Evolutionary conservation across 768 basidiomycete species (phyloP).

Genomic region (Crepidotus variabilis): DNA sequence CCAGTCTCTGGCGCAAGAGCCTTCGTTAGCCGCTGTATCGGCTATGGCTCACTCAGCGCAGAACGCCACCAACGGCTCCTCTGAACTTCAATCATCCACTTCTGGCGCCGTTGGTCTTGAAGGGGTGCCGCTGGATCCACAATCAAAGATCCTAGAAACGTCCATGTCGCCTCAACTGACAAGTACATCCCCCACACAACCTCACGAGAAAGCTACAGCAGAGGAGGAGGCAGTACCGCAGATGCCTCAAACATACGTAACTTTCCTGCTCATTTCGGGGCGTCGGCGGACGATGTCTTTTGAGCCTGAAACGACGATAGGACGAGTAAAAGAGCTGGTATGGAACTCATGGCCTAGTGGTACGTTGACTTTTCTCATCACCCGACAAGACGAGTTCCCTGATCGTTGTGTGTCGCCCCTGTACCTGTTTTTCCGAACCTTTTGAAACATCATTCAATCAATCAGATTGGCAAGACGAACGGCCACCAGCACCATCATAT

Average conservation of each 20-base stretch:
- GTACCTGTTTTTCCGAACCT: constrained; percentile 1
- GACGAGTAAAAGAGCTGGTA: constrained; percentile 77
- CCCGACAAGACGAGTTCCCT: constrained; percentile 3
- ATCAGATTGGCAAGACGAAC: constrained; percentile 74
- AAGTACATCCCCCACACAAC: constrained; percentile 5
- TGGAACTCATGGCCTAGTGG: constrained; percentile 83
- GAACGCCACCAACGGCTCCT: constrained; percentile 11
- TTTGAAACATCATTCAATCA: too few species aligned
- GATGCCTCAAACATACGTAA: constrained; percentile 60
- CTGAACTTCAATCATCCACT: constrained; percentile 5
- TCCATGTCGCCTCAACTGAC: constrained; percentile 8
- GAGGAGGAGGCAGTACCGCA: constrained; percentile 40
- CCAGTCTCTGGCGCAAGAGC: constrained; percentile 21
- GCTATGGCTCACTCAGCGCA: constrained; percentile 17
- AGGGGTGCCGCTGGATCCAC: neutral
- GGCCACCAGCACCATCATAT: constrained; percentile 74
- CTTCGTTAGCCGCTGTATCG: constrained; percentile 7
- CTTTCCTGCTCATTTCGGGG: constrained; percentile 72
- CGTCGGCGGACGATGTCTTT: constrained; percentile 67
- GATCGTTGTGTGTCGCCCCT: neutral
- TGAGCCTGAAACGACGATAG: constrained; percentile 70
- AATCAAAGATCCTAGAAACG: neutral
- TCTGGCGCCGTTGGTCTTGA: constrained; percentile 3
- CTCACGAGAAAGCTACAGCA: constrained; percentile 6
- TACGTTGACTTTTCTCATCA: constrained; percentile 25